These are phyloP conservation scores for Prunus salicina DNA, from an alignment of 306 rosid species.

Conservation along the genomic window DNA sequence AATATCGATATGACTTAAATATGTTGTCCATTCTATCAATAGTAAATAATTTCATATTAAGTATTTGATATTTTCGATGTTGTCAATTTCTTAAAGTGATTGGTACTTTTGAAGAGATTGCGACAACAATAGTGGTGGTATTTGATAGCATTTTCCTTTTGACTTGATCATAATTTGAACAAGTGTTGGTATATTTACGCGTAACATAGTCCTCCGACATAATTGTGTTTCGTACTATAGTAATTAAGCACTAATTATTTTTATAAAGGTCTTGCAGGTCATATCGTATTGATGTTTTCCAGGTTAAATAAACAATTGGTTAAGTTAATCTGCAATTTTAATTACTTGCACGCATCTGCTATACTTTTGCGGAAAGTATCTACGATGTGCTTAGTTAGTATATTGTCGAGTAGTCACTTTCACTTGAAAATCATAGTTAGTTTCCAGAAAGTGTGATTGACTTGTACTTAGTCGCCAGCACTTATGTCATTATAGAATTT, in stretches of 20 bases:
- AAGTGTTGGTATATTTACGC: neutral
- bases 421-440: neutral
- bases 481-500: slow-evolving; percentile 9
- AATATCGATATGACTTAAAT: no score
- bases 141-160: neutral
- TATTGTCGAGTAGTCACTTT: neutral
- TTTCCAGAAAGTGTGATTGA: neutral
- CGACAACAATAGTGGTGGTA: no score
- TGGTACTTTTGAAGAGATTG: no score
- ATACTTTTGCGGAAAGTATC: no score
- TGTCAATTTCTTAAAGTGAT: no score
- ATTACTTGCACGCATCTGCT: neutral
- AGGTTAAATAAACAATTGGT: neutral
- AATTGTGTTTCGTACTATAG: neutral
- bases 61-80: no score
- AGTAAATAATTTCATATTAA: no score
- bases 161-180: neutral
- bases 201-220: neutral
- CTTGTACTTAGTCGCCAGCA: slow-evolving; percentile 11
- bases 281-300: no score
- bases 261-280: neutral
- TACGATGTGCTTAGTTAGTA: no score
- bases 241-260: neutral
- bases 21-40: no score
- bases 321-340: neutral